phyloP scores from a whole-genome alignment of 2,329 filamentous ascomycete species.

The Alternaria sp. region DNA sequence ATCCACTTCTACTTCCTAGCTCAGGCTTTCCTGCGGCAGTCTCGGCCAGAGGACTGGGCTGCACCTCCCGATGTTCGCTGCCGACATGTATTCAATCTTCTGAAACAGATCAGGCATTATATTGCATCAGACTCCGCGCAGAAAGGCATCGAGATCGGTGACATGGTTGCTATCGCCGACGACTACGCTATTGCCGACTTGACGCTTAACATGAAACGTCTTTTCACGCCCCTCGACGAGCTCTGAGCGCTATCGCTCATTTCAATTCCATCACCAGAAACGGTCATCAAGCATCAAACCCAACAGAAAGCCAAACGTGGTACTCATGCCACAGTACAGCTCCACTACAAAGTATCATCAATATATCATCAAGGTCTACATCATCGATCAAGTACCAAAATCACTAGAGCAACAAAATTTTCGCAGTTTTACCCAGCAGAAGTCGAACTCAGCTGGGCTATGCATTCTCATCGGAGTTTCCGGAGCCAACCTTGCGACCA shows the following conservation, averaged over 20 bases:
- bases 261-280: constrained; percentile 6
- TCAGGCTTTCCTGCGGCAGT: constrained; percentile 70
- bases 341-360: constrained; percentile 29
- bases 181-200: constrained; percentile 70
- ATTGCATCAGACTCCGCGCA: constrained; percentile 70
- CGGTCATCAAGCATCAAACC: constrained; percentile 8
- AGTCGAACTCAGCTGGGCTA: constrained; percentile 22
- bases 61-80: constrained; percentile 68
- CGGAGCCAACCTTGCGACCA: constrained; percentile 25
- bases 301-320: constrained; percentile 8
- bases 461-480: constrained; percentile 45
- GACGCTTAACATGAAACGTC: constrained; percentile 74
- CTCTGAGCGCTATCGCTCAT: constrained; percentile 6
- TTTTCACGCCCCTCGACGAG: constrained; percentile 68
- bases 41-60: constrained; percentile 62
- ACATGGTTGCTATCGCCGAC: constrained; percentile 73
- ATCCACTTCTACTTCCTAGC: constrained; percentile 79
- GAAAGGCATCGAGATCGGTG: constrained; percentile 73
- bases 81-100: constrained; percentile 66
- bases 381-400: constrained; percentile 17
- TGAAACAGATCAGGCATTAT: constrained; percentile 69
- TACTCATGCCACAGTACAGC: constrained; percentile 15
- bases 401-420: constrained; percentile 22
- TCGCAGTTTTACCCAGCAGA: constrained; percentile 24
- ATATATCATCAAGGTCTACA: constrained; percentile 33